Evolutionary conservation across 352 stramenopile genomes (phyloP).

Genomic region (Plasmopara viticola): DNA sequence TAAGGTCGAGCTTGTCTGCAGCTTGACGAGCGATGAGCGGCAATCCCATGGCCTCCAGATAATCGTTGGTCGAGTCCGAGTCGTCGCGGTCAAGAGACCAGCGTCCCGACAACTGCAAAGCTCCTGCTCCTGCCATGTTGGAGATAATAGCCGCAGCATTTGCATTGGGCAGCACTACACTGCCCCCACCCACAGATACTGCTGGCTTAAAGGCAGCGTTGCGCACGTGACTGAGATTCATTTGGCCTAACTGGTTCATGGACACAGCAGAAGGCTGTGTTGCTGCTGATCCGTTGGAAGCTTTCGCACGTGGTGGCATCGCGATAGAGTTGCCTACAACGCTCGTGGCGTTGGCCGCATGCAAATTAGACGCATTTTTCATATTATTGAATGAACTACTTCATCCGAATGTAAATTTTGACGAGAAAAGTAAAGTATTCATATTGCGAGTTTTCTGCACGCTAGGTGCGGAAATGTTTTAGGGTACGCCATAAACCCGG

Average conservation of each 20-base stretch:
- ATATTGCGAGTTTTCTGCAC: slow-evolving; percentile 3
- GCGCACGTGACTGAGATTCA: slow-evolving; percentile 65
- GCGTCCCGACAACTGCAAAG: slow-evolving; percentile 74
- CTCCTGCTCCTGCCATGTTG: slow-evolving; percentile 68
- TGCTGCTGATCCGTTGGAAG: slow-evolving; percentile 25
- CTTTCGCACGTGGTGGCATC: slow-evolving; percentile 44
- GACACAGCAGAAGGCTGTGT: slow-evolving; percentile 16
- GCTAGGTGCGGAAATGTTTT: slow-evolving; percentile 20
- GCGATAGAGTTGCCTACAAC: slow-evolving; percentile 73
- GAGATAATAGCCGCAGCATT: slow-evolving; percentile 29
- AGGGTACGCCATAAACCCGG: slow-evolving; percentile 50
- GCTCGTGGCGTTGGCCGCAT: slow-evolving; percentile 75
- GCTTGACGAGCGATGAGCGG: slow-evolving; percentile 82
- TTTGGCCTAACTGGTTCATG: slow-evolving; percentile 28
- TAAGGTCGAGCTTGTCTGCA: slow-evolving; percentile 83
- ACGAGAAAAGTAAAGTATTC: not conserved
- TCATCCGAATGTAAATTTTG: not conserved
- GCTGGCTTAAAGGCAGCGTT: slow-evolving; percentile 63
- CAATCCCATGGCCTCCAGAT: slow-evolving; percentile 83
- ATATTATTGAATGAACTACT: slow-evolving; percentile 6
- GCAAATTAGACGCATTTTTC: slow-evolving; percentile 63
- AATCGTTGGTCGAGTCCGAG: slow-evolving; percentile 88
- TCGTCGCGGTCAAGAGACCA: slow-evolving; percentile 83
- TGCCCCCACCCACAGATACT: slow-evolving; percentile 23
- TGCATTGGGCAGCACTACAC: slow-evolving; percentile 23